These are phyloP conservation scores for Torulaspora franciscae DNA, from an alignment of 805 yeast genomes.

Conservation along the genomic window DNA sequence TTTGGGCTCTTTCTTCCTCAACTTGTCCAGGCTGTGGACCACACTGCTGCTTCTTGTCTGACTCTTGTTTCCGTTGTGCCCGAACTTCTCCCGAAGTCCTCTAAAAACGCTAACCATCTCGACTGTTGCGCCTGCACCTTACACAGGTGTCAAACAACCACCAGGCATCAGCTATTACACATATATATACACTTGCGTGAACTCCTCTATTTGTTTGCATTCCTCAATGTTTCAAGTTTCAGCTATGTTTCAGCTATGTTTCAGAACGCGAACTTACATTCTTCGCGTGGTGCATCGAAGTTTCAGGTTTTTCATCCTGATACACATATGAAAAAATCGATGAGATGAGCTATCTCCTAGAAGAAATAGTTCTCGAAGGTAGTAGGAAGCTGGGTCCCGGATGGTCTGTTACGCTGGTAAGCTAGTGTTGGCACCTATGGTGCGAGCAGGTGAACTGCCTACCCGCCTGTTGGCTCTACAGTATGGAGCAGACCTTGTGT, in stretches of 20 bases:
- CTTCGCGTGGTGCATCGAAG: neutral
- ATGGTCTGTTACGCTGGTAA: constrained; percentile 74
- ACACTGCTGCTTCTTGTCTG: constrained; percentile 13
- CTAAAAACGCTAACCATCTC: constrained; percentile 8
- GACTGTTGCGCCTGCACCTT: neutral
- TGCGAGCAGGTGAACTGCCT: constrained; percentile 91
- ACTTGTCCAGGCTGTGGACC: constrained; percentile 11
- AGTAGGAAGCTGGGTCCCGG: neutral
- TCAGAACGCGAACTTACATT: constrained; percentile 12
- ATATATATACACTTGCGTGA: constrained; percentile 1
- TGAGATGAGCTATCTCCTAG: constrained; percentile 1
- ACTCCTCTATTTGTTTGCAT: neutral
- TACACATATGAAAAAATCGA: constrained; percentile 2
- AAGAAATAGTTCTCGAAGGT: too few species aligned
- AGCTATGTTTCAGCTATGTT: constrained; percentile 9
- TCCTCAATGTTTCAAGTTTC: constrained; percentile 10
- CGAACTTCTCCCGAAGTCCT: constrained; percentile 12
- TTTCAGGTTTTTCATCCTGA: constrained; percentile 2
- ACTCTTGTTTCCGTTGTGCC: constrained; percentile 7
- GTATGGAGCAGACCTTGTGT: constrained; percentile 90
- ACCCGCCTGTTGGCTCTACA: constrained; percentile 72
- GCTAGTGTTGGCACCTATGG: constrained; percentile 93
- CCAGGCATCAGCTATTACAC: neutral
- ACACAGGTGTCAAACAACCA: neutral
- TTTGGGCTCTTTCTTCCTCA: constrained; percentile 5